A percentile compares a stretch with the other conserved stretches of the same genome.
Conservation (phyloP, 768 basidiomycete genomes). For the Calocera cornea region DNA sequence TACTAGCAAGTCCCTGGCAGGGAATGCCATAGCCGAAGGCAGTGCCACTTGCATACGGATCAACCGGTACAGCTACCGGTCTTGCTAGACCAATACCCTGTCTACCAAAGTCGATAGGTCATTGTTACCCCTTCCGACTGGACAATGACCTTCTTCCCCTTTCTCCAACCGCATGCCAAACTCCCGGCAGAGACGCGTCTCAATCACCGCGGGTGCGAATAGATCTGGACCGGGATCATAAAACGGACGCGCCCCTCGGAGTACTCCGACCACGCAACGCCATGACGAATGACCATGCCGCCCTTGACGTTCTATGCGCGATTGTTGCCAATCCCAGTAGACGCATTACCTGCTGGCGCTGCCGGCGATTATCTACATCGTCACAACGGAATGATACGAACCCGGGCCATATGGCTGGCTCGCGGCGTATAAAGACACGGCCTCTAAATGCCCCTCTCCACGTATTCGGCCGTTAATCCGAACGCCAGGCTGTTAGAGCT, state of each 20-base stretch:
- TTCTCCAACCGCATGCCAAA: neutral
- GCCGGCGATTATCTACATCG: too few relatives aligned
- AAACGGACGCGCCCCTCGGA: neutral
- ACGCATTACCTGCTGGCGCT: too few relatives aligned
- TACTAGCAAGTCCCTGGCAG: too few relatives aligned
- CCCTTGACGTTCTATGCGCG: too few relatives aligned
- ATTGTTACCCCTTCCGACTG: neutral
- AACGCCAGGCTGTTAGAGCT: too few relatives aligned
- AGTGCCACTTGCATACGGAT: too few relatives aligned
- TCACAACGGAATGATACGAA: too few relatives aligned
- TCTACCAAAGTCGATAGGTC: neutral
- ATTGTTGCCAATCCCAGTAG: too few relatives aligned
- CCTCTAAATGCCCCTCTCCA: neutral
- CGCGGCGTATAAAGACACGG: neutral
- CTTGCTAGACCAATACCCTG: neutral
- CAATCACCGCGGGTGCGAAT: neutral
- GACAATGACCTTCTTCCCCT: neutral
- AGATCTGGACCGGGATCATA: neutral
- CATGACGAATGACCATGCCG: neutral
- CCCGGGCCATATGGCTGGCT: too few relatives aligned
- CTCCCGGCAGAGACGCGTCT: neutral
- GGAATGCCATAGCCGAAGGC: too few relatives aligned
- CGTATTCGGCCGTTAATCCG: neutral
- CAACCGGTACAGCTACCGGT: too few relatives aligned
- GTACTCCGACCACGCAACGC: neutral